A percentile compares a stretch with the other conserved stretches of the same genome.
Conservation (phyloP, 129 eudicot species). For the Silybum marianum region DNA sequence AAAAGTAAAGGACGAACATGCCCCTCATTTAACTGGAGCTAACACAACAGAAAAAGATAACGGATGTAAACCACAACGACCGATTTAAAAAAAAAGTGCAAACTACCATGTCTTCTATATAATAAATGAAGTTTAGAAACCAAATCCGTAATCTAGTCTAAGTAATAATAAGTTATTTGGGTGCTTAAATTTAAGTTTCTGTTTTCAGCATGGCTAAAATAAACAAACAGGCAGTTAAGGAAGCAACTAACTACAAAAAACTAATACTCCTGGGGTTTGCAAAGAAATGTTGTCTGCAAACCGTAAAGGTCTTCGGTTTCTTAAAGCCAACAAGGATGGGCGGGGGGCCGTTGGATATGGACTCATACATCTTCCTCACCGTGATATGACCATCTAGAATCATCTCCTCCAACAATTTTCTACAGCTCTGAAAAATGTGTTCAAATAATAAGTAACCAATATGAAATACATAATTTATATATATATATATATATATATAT, state of each 20-base stretch:
- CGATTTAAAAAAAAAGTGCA: neutral
- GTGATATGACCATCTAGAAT: slow-evolving; percentile 59
- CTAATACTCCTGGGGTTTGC: slow-evolving; percentile 58
- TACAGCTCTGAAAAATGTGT: slow-evolving; percentile 61
- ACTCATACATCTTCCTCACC: slow-evolving; percentile 67
- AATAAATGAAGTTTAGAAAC: neutral
- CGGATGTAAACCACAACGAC: neutral
- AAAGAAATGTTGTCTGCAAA: slow-evolving; percentile 60
- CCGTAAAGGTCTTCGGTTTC: slow-evolving; percentile 37
- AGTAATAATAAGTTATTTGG: neutral
- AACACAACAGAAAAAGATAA: neutral
- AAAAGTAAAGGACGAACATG: neutral
- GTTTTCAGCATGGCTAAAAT: neutral
- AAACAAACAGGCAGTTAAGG: neutral
- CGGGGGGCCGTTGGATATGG: slow-evolving; percentile 51
- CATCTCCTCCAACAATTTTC: slow-evolving; percentile 67
- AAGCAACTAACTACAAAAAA: slow-evolving; percentile 32
- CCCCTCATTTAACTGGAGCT: neutral
- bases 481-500: too few relatives aligned
- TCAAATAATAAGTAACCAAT: neutral
- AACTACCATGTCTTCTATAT: neutral
- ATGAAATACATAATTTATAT: too few relatives aligned
- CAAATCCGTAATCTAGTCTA: neutral
- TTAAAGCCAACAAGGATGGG: slow-evolving; percentile 50
- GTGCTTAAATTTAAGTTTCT: too few relatives aligned